A percentile compares a stretch with the other conserved stretches of the same genome.
Conservation (phyloP, 1,284 basidiomycete species). For the Ganoderma resinaceum region DNA sequence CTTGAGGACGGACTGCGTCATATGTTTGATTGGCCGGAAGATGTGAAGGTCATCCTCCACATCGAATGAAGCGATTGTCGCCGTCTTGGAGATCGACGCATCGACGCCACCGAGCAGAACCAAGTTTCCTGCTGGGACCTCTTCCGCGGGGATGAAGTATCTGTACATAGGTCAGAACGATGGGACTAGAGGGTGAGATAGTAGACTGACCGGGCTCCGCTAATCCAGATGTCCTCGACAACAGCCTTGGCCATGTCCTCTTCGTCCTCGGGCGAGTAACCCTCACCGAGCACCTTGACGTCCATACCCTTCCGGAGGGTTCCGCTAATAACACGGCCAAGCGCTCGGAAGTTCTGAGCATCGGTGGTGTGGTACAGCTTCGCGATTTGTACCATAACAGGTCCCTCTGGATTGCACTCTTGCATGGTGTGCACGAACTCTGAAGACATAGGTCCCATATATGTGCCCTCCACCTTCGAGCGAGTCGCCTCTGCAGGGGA, state of each 20-base stretch:
- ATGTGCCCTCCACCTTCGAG: constrained; percentile 83
- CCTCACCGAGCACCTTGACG: constrained; percentile 97
- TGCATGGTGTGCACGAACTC: constrained; percentile 83
- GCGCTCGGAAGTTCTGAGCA: constrained; percentile 94
- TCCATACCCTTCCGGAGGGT: constrained; percentile 84
- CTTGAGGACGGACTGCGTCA: constrained; percentile 98
- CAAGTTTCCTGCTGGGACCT: constrained; percentile 91
- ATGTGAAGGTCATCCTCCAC: constrained; percentile 90
- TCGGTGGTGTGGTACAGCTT: constrained; percentile 97
- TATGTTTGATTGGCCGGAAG: constrained; percentile 94
- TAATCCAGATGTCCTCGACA: constrained; percentile 90
- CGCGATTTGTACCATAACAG: constrained; percentile 91
- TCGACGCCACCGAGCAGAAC: constrained; percentile 94
- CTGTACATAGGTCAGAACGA: constrained; percentile 47
- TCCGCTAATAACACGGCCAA: constrained; percentile 94
- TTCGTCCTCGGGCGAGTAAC: constrained; percentile 97
- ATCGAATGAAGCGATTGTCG: constrained; percentile 81
- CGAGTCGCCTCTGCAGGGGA: constrained; percentile 78
- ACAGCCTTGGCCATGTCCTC: constrained; percentile 95
- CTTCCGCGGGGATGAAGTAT: constrained; percentile 90
- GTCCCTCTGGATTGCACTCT: constrained; percentile 84
- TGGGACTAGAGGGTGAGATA: constrained; percentile 13
- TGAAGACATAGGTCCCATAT: constrained; percentile 86
- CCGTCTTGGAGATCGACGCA: constrained; percentile 93
- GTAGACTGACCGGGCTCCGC: constrained; percentile 77